Percentiles rank a stretch among this genome's conserved stretches.
Evolutionary conservation across 202 grass and related monocot species (phyloP).

Genomic region (Panicum virgatum): DNA sequence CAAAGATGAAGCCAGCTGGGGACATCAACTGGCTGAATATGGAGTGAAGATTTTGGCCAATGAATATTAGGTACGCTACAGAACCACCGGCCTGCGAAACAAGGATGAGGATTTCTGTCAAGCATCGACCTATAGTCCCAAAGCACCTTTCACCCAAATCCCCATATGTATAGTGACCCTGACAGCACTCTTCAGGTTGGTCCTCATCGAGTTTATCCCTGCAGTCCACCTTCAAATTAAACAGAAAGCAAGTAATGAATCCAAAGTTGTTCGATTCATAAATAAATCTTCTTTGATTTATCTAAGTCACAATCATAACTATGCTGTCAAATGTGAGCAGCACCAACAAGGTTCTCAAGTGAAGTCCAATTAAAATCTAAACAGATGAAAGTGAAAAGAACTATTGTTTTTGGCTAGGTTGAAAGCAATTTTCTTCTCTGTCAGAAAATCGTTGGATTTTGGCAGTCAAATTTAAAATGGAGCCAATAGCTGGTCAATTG

Average conservation of each 20-base stretch:
- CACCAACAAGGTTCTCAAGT: neutral
- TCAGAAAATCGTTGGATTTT: neutral
- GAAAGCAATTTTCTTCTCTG: no score
- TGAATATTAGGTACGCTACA: constrained; percentile 87
- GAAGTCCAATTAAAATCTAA: neutral
- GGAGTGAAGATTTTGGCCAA: constrained; percentile 88
- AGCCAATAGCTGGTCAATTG: neutral
- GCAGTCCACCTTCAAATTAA: constrained; percentile 72
- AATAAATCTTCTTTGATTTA: neutral
- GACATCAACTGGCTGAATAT: constrained; percentile 58
- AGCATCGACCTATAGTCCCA: constrained; percentile 56
- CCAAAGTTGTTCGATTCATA: neutral
- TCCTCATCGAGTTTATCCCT: constrained; percentile 63
- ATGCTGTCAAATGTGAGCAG: neutral
- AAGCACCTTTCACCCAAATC: constrained; percentile 85
- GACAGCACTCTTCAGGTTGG: constrained; percentile 37
- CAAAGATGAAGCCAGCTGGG: constrained; percentile 78
- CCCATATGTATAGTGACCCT: constrained; percentile 57
- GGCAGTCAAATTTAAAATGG: neutral
- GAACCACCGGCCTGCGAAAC: constrained; percentile 74
- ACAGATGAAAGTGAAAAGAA: neutral
- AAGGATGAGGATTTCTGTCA: constrained; percentile 84
- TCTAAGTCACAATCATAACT: neutral
- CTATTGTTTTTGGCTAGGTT: neutral
- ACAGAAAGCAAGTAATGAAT: neutral